phyloP scores from a whole-genome alignment of 257 asterid species.

The Orobanche coerulescens region DNA sequence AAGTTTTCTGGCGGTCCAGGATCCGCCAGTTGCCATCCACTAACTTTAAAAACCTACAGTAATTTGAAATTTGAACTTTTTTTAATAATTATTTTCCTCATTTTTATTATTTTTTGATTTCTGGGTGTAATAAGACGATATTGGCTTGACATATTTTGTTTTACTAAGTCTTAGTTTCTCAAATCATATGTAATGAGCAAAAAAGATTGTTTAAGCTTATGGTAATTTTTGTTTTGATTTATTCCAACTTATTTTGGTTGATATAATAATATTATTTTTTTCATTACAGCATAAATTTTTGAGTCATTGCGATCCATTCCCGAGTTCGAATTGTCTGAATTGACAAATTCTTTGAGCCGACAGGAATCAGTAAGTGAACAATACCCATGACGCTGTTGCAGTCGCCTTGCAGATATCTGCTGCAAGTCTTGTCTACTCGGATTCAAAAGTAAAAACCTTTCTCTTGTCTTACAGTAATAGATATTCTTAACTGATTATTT shows the following conservation, averaged over 20 bases:
- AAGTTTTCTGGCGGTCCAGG: no score
- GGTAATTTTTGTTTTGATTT: not conserved
- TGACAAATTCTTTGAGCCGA: constrained; percentile 11
- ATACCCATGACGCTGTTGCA: constrained; percentile 80
- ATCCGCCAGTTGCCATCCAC: no score
- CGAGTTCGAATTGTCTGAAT: constrained; percentile 8
- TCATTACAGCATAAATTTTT: constrained; percentile 24
- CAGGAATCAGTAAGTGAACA: constrained; percentile 23
- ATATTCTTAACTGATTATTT: not conserved
- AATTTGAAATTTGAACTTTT: no score
- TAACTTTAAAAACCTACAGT: no score
- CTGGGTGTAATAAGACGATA: no score
- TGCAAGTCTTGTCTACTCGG: constrained; percentile 81
- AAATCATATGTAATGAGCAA: constrained; percentile 2
- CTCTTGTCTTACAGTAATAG: not conserved
- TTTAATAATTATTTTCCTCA: no score
- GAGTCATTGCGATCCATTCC: constrained; percentile 23
- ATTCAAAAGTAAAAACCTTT: constrained; percentile 44
- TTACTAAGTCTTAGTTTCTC: no score
- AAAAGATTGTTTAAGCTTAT: constrained; percentile 6
- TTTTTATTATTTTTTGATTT: no score
- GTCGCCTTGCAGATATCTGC: constrained; percentile 78
- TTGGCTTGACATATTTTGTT: no score
- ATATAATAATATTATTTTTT: not conserved
- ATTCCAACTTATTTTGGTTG: not conserved